These are phyloP conservation scores for Scolecobasidium constrictum DNA, from an alignment of 2,329 filamentous ascomycete species.

Conservation along the genomic window DNA sequence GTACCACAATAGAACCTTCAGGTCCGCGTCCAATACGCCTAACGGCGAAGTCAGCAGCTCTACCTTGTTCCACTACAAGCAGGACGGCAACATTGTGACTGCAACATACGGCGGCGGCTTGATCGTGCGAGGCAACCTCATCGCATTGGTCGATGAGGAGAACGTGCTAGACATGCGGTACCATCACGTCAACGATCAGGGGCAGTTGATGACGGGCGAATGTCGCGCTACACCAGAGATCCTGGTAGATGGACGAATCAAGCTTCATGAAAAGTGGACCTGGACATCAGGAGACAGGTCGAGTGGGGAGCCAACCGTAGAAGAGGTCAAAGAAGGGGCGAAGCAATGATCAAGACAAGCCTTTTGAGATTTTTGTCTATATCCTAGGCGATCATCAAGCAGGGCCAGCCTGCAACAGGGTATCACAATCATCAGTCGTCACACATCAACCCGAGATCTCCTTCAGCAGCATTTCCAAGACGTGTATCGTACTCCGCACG, in stretches of 20 bases:
- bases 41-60: neutral
- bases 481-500: slow-evolving; percentile 57
- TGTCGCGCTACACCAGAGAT: too few species aligned
- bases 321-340: too few species aligned
- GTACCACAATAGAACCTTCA: neutral
- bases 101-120: neutral
- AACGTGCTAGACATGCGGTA: neutral
- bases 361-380: too few species aligned
- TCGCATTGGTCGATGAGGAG: neutral
- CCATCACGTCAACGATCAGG: neutral
- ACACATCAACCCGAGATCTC: slow-evolving; percentile 10
- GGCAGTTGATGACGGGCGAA: neutral
- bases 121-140: neutral
- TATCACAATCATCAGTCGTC: too few species aligned
- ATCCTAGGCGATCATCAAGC: too few species aligned
- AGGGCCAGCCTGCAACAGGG: too few species aligned
- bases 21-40: neutral
- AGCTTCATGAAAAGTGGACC: too few species aligned
- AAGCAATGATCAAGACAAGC: too few species aligned
- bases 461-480: slow-evolving; percentile 54
- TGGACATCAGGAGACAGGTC: too few species aligned
- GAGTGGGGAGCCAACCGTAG: too few species aligned
- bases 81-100: neutral
- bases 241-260: too few species aligned
- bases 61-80: neutral